Base-by-base conservation (phyloP, 495 filamentous ascomycete genomes). In the Podospora pseudoanserina region DNA sequence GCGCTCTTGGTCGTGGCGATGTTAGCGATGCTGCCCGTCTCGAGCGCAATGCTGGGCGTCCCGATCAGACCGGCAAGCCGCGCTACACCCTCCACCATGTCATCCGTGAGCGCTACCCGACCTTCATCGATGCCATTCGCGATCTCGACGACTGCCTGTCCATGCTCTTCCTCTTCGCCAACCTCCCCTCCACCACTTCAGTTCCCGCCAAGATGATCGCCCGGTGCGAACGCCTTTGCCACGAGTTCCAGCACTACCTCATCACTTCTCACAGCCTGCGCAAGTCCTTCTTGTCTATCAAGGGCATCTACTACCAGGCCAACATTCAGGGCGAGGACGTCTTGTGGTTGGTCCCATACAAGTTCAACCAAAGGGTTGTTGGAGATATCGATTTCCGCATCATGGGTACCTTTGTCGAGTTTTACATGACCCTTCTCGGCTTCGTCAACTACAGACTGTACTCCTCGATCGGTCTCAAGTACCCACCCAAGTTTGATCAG, bases 261-360 rank as follows among this genome's bases (percentile, higher is more conserved):
- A 99, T 99, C 76, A 85, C 87, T 58, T 92, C 93, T 23, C 89
- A 96, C 79, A 92, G 91, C 61, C 83, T 99, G 65, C 90, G 92
- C 73, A 97, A 96, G 80, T 96, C 92, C 5, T 99, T 99, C 81
- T 84, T 99, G 63, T 97, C 92, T 1, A 98, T 99, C 79, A 99
- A 98, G 84, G 95, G 95, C 75, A 97, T 99, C 74, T 99, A 99
- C 81, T 99, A 98, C 80, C 96, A 99, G 82, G 96, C 94, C 7
- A 98, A 91, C 60, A 94, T 99, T 62, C 93, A 97, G 76, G 94
- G 94, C n/a, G 94, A 98, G 79, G 95, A 99, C 72, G 90, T 98
- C 63, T 83, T 99, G 76, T 99, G 95, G 95, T 83, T 99, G 20
- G 95, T 97, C 3, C 95, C 95, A 2, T 98, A 99, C 82, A 90